phyloP scores from a whole-genome alignment of 345 rosid genomes.

The Hibiscus trionum region DNA sequence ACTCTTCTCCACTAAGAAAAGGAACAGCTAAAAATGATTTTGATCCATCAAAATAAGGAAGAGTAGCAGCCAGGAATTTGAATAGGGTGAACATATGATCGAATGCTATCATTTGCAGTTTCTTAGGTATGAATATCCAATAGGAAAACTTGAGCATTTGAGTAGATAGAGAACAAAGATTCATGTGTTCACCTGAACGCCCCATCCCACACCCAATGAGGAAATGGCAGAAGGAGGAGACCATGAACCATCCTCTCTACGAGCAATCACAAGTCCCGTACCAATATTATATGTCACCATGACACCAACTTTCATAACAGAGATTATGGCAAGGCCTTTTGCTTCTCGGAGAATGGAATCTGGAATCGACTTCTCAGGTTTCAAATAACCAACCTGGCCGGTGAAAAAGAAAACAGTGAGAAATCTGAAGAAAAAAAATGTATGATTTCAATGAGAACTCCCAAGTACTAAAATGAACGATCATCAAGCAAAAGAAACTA shows the following conservation, averaged over 20 bases:
- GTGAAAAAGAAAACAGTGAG: constrained; percentile 10
- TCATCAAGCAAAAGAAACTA: background rate
- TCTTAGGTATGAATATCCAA: background rate
- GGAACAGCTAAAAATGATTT: background rate
- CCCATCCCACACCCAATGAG: constrained; percentile 94
- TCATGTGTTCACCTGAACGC: constrained; percentile 59
- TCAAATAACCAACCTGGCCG: constrained; percentile 61
- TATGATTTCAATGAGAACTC: background rate
- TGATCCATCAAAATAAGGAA: background rate
- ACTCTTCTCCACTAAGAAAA: too few relatives aligned
- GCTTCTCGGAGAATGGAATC: constrained; percentile 68
- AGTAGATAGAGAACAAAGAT: background rate
- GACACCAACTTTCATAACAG: constrained; percentile 76
- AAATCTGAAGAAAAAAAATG: background rate
- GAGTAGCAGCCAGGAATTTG: background rate
- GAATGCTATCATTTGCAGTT: background rate
- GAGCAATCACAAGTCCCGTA: constrained; percentile 85
- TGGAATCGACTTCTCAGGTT: constrained; percentile 82
- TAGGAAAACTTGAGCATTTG: background rate
- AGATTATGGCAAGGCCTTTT: constrained; percentile 86
- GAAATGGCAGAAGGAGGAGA: constrained; percentile 96
- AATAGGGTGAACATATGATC: background rate
- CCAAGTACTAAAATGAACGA: background rate
- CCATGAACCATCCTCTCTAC: constrained; percentile 89
- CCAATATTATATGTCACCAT: constrained; percentile 92